These are phyloP conservation scores for Vigna nakashimae DNA, from an alignment of 306 rosid genomes.

Conservation along the genomic window DNA sequence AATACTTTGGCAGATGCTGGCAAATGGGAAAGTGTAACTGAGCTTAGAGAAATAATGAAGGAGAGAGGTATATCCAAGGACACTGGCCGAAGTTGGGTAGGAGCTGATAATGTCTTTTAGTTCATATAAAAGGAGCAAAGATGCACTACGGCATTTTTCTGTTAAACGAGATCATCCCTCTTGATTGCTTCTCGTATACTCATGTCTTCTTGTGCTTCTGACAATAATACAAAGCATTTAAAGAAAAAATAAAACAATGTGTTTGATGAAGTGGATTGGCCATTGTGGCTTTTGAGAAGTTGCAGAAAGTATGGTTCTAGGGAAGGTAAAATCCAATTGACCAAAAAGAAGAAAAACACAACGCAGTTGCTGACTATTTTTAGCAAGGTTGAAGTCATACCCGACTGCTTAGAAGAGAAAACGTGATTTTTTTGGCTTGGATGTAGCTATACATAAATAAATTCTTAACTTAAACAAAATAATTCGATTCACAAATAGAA, in stretches of 20 bases:
- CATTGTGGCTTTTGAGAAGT: conserved; percentile 1
- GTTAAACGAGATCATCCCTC: conserved; percentile 25
- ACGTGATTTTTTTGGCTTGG: no score
- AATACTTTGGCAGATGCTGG: conserved; percentile 90
- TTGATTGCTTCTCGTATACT: not conserved
- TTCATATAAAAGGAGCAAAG: conserved; percentile 17
- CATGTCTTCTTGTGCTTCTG: conserved; percentile 25
- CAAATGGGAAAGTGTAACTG: conserved; percentile 89
- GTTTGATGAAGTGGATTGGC: conserved; percentile 25
- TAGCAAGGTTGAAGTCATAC: conserved; percentile 28
- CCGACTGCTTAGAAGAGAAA: not conserved
- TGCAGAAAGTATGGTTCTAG: conserved; percentile 7
- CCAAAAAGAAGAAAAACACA: not conserved
- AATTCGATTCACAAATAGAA: no score
- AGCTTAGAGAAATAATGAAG: conserved; percentile 86
- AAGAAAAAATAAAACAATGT: conserved; percentile 16
- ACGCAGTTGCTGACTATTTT: not conserved
- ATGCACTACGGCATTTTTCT: not conserved
- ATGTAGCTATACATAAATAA: no score
- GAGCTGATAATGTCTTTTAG: conserved; percentile 56
- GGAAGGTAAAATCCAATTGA: conserved; percentile 2
- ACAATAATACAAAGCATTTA: conserved; percentile 8
- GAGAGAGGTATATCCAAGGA: conserved; percentile 69
- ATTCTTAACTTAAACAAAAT: no score
- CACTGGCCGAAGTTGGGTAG: conserved; percentile 77